phyloP scores from a whole-genome alignment of 805 yeast species.

The Brettanomyces bruxellensis region DNA sequence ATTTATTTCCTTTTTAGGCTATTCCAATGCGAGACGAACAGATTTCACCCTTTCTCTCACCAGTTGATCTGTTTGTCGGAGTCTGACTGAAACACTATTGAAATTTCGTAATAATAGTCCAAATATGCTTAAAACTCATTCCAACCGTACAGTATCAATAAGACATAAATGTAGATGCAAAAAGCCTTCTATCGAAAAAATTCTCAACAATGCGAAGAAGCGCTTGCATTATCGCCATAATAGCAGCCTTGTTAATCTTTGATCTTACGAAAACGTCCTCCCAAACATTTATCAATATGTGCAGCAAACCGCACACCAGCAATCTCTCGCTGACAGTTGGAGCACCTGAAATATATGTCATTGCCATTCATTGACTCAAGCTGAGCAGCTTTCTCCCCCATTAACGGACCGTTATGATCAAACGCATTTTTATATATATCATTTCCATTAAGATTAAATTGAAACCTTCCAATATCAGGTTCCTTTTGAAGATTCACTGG shows the following conservation, averaged over 20 bases:
- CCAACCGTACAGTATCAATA: too few relatives aligned
- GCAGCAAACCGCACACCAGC: slow-evolving; percentile 92
- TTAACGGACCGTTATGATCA: slow-evolving; percentile 4
- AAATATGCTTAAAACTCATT: too few relatives aligned
- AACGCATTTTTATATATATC: slow-evolving; percentile 21
- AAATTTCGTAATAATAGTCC: too few relatives aligned
- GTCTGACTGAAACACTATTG: too few relatives aligned
- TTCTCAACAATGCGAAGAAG: too few relatives aligned
- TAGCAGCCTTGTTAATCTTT: neutral
- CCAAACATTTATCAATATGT: slow-evolving; percentile 83
- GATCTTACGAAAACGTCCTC: slow-evolving; percentile 50
- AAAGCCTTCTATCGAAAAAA: too few relatives aligned
- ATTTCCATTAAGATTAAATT: slow-evolving; percentile 20
- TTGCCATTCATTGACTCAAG: slow-evolving; percentile 11
- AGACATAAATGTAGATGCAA: too few relatives aligned
- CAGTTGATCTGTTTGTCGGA: too few relatives aligned
- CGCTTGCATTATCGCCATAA: neutral
- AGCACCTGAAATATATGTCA: slow-evolving; percentile 59
- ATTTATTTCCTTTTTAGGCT: neutral
- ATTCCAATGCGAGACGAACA: neutral
- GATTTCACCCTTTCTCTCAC: too few relatives aligned
- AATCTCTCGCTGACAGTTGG: slow-evolving; percentile 74
- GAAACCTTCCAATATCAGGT: slow-evolving; percentile 23
- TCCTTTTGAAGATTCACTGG: slow-evolving; percentile 9
- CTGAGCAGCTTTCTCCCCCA: slow-evolving; percentile 6